Evolutionary conservation across 2,329 filamentous ascomycete species (phyloP), one percentile per base, ranked within the genome.

Genomic region (Cephalotrichum gorgonifer): DNA sequence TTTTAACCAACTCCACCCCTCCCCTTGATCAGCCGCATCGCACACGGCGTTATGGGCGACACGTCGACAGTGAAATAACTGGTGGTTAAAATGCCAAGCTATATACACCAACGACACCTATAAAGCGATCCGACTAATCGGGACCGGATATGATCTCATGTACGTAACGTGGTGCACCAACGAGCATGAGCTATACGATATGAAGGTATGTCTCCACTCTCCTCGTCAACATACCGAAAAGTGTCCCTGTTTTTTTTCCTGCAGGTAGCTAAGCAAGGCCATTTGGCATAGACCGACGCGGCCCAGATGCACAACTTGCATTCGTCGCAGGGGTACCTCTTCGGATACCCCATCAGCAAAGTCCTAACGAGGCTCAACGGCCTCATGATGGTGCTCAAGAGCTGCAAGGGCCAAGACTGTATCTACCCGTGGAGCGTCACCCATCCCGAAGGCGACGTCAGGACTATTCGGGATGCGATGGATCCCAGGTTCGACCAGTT

Each of bases 161-260:
- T 86, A 86, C 56, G 74, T 79, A 0, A 78, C 85, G 0, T 86
- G 82, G 81, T 86, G 83, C 57, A 83, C 65, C 14, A 79, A 79
- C 48, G 81, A 85, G 57, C 75, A 79, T 50, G 81, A 86, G 59
- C 70, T 84, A 2, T 86, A 85, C 58, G n/a, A n/a, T n/a, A 79
- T 83, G 35, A 74, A 68, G 56, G 78, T 75, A 58, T 43, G 63
- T 56, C 15, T n/a, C 35, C 5, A 25, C 9, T 44, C 12, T 15
- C 25, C 3, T 33, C 35, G 25, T 11, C 30, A 44, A 30, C 17
- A 14, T 15, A 31, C 31, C 20, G 22, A 30, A 42, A 27, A n/a
- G n/a, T n/a, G n/a, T n/a, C n/a, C n/a, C 14, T 5, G 14, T 1
- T 11, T 28, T 47, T 44, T 25, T 46, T 22, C 39, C 25, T 8